Conservation (phyloP, 2,329 filamentous ascomycete species). For the Cladosporium sp. region DNA sequence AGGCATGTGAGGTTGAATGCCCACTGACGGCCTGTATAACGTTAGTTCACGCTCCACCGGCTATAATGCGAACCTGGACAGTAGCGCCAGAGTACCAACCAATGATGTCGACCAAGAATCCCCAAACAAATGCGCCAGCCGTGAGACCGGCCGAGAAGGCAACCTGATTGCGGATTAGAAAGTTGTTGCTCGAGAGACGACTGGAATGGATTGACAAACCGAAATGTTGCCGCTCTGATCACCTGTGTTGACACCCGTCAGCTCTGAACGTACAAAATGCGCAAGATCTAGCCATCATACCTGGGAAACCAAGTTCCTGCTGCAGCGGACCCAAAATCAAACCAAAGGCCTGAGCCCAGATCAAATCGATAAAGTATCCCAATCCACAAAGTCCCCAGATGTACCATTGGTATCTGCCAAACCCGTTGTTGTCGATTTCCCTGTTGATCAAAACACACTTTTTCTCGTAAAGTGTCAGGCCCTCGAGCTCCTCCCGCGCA, state of each 20-base stretch:
- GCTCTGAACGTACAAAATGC: neutral
- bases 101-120: constrained; percentile 52
- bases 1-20: constrained; percentile 57
- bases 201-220: constrained; percentile 22
- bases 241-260: neutral
- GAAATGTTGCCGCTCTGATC: constrained; percentile 49
- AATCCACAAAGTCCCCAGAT: constrained; percentile 51
- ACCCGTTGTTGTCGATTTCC: constrained; percentile 51
- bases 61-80: neutral
- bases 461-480: constrained; percentile 38
- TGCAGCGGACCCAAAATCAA: constrained; percentile 51
- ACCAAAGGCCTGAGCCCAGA: constrained; percentile 58
- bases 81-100: constrained; percentile 25
- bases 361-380: constrained; percentile 53
- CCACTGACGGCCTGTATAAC: constrained; percentile 45
- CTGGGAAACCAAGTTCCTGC: constrained; percentile 53
- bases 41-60: neutral
- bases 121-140: constrained; percentile 54
- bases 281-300: neutral
- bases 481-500: constrained; percentile 22
- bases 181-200: neutral
- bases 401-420: constrained; percentile 52
- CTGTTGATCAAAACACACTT: constrained; percentile 43
- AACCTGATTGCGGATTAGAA: constrained; percentile 20
- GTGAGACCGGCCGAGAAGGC: constrained; percentile 54